Conservation (phyloP, 1,284 basidiomycete species). For the Schizophyllum amplum region DNA sequence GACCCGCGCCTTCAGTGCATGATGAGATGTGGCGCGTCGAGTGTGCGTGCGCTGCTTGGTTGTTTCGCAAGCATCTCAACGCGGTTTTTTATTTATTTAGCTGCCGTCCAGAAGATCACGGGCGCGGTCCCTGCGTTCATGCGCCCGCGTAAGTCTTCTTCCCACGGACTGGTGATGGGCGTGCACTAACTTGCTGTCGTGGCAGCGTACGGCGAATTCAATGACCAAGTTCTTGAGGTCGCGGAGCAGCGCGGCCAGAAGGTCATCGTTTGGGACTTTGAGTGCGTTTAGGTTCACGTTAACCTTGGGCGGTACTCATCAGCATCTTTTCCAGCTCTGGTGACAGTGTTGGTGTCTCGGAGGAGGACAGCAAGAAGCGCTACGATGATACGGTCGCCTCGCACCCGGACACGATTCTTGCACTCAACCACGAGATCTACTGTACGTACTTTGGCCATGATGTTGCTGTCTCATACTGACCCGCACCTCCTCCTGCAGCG, state of each 20-base stretch:
- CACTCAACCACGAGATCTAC: constrained; percentile 14
- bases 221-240: constrained; percentile 31
- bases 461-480: neutral
- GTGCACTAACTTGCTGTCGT: neutral
- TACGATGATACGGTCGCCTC: neutral
- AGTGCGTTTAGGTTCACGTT: constrained; percentile 17
- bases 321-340: neutral
- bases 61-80: neutral
- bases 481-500: neutral
- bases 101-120: constrained; percentile 40
- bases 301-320: neutral
- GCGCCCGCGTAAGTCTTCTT: constrained; percentile 29
- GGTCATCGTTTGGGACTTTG: constrained; percentile 36
- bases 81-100: constrained; percentile 12
- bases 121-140: constrained; percentile 39
- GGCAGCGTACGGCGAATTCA: constrained; percentile 40
- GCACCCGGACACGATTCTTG: neutral
- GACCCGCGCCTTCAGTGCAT: constrained; percentile 17
- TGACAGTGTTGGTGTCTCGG: constrained; percentile 3
- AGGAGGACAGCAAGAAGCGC: neutral
- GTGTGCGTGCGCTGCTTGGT: constrained; percentile 22
- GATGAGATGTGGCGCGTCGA: constrained; percentile 36
- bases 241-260: constrained; percentile 26
- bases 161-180: neutral
- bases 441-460: constrained; percentile 14